Evolutionary conservation across 2,329 filamentous ascomycete species (phyloP).

Genomic region (Ophiostoma novo-ulmi): DNA sequence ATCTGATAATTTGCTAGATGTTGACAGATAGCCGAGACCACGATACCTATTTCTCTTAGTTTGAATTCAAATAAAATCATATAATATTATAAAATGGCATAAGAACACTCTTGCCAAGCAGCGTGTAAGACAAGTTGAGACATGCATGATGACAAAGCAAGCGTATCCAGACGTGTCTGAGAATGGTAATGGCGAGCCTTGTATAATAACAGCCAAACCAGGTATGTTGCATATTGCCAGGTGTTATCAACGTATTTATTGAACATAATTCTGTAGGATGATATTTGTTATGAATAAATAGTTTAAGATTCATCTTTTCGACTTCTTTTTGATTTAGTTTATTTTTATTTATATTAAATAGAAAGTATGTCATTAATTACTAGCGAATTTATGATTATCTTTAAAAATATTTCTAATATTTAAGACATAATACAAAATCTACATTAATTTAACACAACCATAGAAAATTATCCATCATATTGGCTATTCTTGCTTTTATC

Average conservation of each 20-base stretch:
- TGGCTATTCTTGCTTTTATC: no score
- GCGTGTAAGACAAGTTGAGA: not conserved
- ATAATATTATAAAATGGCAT: not conserved
- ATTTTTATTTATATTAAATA: no score
- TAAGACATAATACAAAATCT: no score
- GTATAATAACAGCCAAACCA: not conserved
- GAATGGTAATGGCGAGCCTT: not conserved
- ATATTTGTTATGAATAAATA: no score
- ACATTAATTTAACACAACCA: no score
- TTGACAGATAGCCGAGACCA: not conserved
- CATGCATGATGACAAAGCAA: not conserved
- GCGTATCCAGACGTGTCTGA: not conserved
- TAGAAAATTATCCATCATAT: no score
- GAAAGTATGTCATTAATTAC: no score
- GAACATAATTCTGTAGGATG: no score
- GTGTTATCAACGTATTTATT: not conserved
- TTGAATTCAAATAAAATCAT: not conserved
- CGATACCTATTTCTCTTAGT: slow-evolving; percentile 1
- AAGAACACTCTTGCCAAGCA: not conserved
- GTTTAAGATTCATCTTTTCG: no score
- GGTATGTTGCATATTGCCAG: not conserved
- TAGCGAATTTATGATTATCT: no score
- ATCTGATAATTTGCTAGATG: not conserved
- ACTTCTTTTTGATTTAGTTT: no score
- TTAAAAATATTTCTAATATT: no score